A percentile compares a stretch with the other conserved stretches of the same genome.
Conservation (phyloP, 129 eudicot genomes). For the Helichrysum umbraculigerum region DNA sequence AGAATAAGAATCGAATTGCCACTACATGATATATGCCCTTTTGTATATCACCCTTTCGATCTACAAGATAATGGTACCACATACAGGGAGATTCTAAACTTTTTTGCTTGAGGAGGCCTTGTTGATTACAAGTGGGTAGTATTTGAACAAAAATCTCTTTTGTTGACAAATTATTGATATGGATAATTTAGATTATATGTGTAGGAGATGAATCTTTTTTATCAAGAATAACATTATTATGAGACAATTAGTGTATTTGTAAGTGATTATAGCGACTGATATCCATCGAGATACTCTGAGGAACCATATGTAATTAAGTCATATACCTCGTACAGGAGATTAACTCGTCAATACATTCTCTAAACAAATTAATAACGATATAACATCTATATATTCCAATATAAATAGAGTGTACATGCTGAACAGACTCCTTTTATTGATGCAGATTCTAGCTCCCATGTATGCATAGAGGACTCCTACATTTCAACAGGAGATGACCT, state of each 20-base stretch:
- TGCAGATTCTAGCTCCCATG: conserved; percentile 92
- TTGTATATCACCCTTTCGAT: background rate
- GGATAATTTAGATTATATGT: background rate
- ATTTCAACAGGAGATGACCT: conserved; percentile 95
- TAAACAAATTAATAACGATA: too few species aligned
- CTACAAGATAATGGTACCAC: background rate
- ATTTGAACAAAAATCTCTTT: background rate
- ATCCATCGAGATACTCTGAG: background rate
- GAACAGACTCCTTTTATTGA: background rate
- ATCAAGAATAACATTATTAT: background rate
- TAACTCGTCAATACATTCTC: background rate
- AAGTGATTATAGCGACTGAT: background rate
- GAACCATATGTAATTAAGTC: background rate
- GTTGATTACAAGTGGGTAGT: background rate
- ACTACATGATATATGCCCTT: background rate
- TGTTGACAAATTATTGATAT: background rate
- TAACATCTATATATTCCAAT: background rate
- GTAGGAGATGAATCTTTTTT: background rate
- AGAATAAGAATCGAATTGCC: background rate
- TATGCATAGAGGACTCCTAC: conserved; percentile 95
- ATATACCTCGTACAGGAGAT: too few species aligned
- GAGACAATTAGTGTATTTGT: background rate
- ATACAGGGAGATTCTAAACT: background rate
- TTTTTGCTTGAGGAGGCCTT: background rate
- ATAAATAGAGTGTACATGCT: background rate